These are phyloP conservation scores for Solanum pinnatisectum DNA, from an alignment of 257 asterid genomes.

Conservation along the genomic window DNA sequence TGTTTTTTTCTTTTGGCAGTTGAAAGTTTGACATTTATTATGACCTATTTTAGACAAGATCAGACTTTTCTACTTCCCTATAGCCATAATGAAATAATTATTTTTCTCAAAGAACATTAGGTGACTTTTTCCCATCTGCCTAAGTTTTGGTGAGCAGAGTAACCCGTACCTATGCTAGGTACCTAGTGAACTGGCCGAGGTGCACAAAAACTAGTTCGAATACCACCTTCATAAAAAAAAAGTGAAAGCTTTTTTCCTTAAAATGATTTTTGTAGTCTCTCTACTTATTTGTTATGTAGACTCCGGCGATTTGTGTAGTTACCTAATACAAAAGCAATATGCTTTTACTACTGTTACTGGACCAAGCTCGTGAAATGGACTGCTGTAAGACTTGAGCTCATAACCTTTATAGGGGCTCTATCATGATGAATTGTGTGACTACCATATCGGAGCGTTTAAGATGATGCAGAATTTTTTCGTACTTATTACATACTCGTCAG, in stretches of 20 bases:
- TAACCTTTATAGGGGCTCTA: not conserved
- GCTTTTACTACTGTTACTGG: not conserved
- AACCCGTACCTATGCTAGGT: not conserved
- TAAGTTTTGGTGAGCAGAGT: not conserved
- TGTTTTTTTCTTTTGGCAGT: not conserved
- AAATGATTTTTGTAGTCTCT: not conserved
- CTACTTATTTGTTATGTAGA: not conserved
- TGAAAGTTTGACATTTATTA: not conserved
- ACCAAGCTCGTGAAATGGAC: not conserved
- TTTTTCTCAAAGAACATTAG: not conserved
- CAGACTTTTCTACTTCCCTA: not conserved
- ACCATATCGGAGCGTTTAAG: not conserved
- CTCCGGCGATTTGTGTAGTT: not conserved
- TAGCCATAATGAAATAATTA: not conserved
- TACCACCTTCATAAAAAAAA: not conserved
- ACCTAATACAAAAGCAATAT: not conserved
- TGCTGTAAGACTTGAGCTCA: not conserved
- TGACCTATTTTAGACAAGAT: not conserved
- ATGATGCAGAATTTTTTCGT: not conserved
- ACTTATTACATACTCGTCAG: not conserved
- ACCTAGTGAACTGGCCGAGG: not conserved
- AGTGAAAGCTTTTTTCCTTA: not conserved
- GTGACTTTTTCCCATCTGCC: not conserved
- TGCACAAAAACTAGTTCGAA: not conserved
- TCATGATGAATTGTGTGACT: not conserved